A percentile compares a stretch with the other conserved stretches of the same genome.
Evolutionary conservation across 345 rosid genomes (phyloP).

Genomic region (Iberis pinnata): DNA sequence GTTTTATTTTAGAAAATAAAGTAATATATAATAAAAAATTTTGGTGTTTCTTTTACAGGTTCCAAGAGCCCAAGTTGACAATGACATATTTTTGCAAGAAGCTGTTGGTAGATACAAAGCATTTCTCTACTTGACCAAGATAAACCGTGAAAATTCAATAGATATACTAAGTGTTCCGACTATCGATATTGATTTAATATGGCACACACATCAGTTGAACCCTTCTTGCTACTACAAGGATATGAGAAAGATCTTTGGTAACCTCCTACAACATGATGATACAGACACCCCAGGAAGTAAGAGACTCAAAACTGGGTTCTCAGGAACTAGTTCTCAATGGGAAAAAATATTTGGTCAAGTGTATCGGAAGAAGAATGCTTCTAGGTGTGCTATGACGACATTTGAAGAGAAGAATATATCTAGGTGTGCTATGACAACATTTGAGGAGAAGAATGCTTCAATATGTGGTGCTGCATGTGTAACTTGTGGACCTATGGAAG

Average conservation of each 20-base stretch:
- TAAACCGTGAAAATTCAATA: constrained; percentile 63
- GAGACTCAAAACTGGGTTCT: constrained; percentile 82
- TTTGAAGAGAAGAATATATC: too few relatives aligned
- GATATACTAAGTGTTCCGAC: constrained; percentile 82
- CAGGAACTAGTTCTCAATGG: constrained; percentile 80
- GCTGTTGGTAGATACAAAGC: constrained; percentile 87
- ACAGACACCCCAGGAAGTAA: constrained; percentile 74
- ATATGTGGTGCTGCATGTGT: too few relatives aligned
- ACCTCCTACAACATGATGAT: constrained; percentile 85
- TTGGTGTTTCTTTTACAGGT: too few relatives aligned
- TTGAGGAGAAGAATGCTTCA: too few relatives aligned
- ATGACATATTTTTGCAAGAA: constrained; percentile 62
- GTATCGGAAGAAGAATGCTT: too few relatives aligned
- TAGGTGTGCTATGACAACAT: too few relatives aligned
- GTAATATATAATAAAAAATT: too few relatives aligned
- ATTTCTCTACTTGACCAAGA: too few relatives aligned
- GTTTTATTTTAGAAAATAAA: too few relatives aligned
- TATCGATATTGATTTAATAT: constrained; percentile 87
- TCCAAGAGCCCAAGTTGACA: constrained; percentile 52
- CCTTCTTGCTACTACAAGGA: constrained; percentile 70
- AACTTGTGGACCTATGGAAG: too few relatives aligned
- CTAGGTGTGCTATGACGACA: too few relatives aligned
- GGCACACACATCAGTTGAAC: constrained; percentile 97
- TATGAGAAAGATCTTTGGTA: constrained; percentile 51
- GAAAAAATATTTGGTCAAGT: constrained; percentile 73